Evolutionary conservation across 305 asterid species (phyloP).

Genomic region (Lippia alba): DNA sequence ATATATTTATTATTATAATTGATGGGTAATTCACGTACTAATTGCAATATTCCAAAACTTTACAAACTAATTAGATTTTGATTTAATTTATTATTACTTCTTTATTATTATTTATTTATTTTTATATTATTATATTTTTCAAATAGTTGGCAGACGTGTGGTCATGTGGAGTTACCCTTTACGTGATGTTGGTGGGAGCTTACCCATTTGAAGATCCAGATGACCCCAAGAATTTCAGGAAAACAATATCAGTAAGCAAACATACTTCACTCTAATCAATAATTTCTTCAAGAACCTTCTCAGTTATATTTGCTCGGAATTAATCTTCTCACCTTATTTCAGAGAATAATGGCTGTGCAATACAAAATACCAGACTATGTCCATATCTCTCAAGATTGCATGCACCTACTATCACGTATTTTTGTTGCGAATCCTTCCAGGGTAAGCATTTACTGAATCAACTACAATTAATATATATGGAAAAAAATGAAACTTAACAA

Average conservation of each 20-base stretch:
- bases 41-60: too few relatives aligned
- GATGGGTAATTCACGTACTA: too few relatives aligned
- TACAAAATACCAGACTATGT: constrained; percentile 87
- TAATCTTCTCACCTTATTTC: constrained; percentile 12
- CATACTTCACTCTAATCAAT: background rate
- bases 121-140: background rate
- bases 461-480: too few relatives aligned
- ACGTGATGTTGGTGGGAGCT: constrained; percentile 89
- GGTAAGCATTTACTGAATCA: constrained; percentile 42
- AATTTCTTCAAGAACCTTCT: background rate
- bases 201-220: constrained; percentile 84
- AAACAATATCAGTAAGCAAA: constrained; percentile 61
- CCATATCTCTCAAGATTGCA: constrained; percentile 82
- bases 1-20: too few relatives aligned
- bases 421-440: constrained; percentile 64
- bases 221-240: constrained; percentile 80
- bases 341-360: constrained; percentile 73
- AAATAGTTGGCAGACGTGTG: constrained; percentile 80
- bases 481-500: too few relatives aligned
- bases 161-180: constrained; percentile 92
- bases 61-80: background rate
- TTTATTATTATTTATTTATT: background rate
- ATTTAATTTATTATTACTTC: background rate
- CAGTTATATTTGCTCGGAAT: background rate
- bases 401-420: constrained; percentile 72